A percentile compares a stretch with the other conserved stretches of the same genome.
Conservation (phyloP, 331 rosid species). For the Acacia concinna region DNA sequence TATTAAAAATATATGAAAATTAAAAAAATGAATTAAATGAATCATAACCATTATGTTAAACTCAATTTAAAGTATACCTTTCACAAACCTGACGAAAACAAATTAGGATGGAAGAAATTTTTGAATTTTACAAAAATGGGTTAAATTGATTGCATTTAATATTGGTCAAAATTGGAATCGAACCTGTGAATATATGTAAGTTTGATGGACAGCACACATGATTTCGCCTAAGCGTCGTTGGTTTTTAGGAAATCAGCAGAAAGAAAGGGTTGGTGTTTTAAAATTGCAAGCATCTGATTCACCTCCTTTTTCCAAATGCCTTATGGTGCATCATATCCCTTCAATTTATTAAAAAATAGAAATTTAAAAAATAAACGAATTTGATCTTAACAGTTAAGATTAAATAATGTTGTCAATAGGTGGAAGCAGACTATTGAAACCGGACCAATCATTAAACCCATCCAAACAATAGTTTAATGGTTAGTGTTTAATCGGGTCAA, state of each 20-base stretch:
- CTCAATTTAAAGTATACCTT: neutral
- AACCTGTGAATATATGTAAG: neutral
- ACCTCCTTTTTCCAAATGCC: neutral
- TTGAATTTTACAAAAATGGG: neutral
- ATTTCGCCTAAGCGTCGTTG: neutral
- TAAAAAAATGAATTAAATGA: neutral
- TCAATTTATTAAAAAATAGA: neutral
- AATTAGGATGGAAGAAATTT: neutral
- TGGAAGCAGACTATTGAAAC: too few species aligned
- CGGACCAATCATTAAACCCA: too few species aligned
- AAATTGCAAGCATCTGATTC: constrained; percentile 18
- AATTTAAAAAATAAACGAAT: neutral
- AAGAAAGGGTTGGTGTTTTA: neutral
- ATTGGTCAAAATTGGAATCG: neutral
- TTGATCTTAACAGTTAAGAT: neutral
- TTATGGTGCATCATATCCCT: neutral
- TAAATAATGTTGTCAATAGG: neutral
- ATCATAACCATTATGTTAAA: neutral
- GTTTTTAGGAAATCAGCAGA: neutral
- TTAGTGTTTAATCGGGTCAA: neutral
- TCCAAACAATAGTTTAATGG: too few species aligned
- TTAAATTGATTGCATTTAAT: neutral
- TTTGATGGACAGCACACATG: neutral
- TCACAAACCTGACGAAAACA: neutral
- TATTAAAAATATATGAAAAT: too few species aligned